Base-by-base conservation (phyloP, 805 yeast genomes). In the Tanozyma kutaoensis region DNA sequence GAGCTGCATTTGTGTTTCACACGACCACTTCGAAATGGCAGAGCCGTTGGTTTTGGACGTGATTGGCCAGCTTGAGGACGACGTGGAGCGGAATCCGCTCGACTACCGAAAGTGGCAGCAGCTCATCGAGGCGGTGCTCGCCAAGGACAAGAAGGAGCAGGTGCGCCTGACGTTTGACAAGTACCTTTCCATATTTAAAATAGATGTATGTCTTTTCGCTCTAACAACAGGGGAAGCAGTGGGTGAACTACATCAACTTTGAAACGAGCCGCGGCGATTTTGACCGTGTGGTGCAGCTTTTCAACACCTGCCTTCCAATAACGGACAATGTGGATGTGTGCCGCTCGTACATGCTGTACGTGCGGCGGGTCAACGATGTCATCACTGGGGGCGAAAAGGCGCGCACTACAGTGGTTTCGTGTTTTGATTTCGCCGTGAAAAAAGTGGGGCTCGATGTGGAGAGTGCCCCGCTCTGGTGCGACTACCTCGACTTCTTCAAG, bases 331-430 rank as follows among this genome's bases (percentile, higher is more conserved):
- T 84, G 15, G 66, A 67, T 14, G 51, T 88, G 15, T 88, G 93
- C 76, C 61, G 72, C 29, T 53, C 68, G n/a, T 88, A 88, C 48
- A 66, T 91, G 16, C 69, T 67, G 24, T 82, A 80, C 46, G 82
- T 86, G 16, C 71, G 86, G 30, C 61, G 82, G 24, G 69, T 66
- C 29, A 73, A 79, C 40, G 68, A 70, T 38, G 62, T 77, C 14
- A 69, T 77, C 28, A 76, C 85, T 4, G 93, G 88, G 14, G 91
- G 91, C 20, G 93, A 78, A 45, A 73, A 67, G 35, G 86, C 91
- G 0, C 58, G 91, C 36, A 66, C 74, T 8, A 66, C 69, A 2
- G 79, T 86, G 10, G 60, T 76, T 12, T 77, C 74, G 44, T 93
- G 95, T 1, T 88, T 75, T 46, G 93, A 85, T 34, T 70, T 79